phyloP scores from a whole-genome alignment of 176 grass and related monocot species.

The Ampelocalamus luodianensis region DNA sequence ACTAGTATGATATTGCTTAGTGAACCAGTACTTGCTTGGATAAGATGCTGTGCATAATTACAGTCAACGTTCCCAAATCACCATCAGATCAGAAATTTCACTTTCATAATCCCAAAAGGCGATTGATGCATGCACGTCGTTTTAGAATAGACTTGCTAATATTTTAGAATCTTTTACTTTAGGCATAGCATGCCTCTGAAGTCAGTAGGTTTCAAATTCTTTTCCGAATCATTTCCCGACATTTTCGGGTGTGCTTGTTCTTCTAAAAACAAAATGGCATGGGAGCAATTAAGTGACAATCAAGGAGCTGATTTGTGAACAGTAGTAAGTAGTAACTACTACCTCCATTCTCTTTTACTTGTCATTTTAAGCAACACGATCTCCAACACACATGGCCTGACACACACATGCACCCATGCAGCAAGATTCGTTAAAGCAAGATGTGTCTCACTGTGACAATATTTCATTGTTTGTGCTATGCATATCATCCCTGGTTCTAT shows the following conservation, averaged over 20 bases:
- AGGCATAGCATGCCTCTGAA: neutral
- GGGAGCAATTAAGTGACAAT: neutral
- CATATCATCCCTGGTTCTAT: neutral
- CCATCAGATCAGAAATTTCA: neutral
- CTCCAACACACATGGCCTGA: neutral
- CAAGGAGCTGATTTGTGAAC: constrained; percentile 17
- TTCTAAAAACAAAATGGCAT: constrained; percentile 18
- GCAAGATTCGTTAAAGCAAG: neutral
- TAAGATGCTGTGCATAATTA: neutral
- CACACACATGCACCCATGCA: neutral
- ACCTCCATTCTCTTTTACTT: neutral
- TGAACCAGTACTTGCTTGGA: constrained; percentile 21
- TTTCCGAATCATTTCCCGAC: neutral
- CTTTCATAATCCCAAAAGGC: neutral
- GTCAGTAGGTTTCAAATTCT: neutral
- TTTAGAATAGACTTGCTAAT: constrained; percentile 8
- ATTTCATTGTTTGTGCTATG: neutral
- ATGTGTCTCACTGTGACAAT: neutral
- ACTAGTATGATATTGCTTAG: constrained; percentile 33
- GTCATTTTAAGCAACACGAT: neutral
- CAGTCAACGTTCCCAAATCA: constrained; percentile 1
- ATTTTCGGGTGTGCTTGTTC: neutral
- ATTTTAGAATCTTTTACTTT: constrained; percentile 9
- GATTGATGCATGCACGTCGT: neutral
- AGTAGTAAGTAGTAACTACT: neutral